These are phyloP conservation scores for Colletotrichum musicola DNA, from an alignment of 2,329 filamentous ascomycete genomes.

Conservation along the genomic window DNA sequence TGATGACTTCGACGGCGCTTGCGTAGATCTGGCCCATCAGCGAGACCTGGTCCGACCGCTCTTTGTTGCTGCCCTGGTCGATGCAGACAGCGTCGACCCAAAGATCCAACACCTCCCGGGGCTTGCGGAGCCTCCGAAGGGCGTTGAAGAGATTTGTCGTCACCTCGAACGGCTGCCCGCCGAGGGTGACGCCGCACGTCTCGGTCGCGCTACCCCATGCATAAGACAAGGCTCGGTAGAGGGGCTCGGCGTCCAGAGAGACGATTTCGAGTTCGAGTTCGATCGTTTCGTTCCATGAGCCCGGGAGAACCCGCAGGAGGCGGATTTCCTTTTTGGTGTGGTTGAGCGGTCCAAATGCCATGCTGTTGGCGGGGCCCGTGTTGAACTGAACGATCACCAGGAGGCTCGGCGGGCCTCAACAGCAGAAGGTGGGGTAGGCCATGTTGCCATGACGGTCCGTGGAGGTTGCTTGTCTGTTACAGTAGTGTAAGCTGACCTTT, in stretches of 20 bases:
- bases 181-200: neutral
- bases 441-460: no score
- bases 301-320: neutral
- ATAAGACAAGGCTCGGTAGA: neutral
- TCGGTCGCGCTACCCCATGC: neutral
- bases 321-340: neutral
- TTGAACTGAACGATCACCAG: no score
- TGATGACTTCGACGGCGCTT: neutral
- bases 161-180: neutral
- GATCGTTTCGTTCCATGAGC: neutral
- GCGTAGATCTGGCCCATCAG: neutral
- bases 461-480: no score
- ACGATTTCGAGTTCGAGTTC: neutral
- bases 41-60: neutral
- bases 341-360: neutral
- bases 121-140: neutral
- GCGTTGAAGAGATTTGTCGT: neutral
- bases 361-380: no score
- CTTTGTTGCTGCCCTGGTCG: neutral
- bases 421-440: no score
- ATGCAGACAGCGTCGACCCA: slow-evolving; percentile 4
- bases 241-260: neutral
- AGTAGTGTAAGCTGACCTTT: no score
- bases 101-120: neutral
- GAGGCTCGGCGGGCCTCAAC: no score